These are phyloP conservation scores for Talaromyces sp. DNA, from an alignment of 2,329 filamentous ascomycete species.

Conservation along the genomic window DNA sequence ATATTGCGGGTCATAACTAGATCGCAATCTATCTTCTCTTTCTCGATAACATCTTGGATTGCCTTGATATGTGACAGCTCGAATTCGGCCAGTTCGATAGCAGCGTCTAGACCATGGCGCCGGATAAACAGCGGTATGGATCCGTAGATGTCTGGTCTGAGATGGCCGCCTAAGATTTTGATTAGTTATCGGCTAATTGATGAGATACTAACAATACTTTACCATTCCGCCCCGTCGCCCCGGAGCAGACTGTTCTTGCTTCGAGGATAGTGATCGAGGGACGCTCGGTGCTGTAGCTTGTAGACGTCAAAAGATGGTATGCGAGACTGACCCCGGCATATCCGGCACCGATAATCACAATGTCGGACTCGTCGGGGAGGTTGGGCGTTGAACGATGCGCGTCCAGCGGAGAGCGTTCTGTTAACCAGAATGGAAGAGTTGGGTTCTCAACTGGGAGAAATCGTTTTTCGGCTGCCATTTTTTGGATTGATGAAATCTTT, in stretches of 20 bases:
- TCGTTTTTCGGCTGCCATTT: neutral
- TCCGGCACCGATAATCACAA: constrained; percentile 47
- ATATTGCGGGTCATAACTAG: constrained; percentile 39
- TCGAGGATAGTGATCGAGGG: constrained; percentile 14
- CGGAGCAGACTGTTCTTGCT: constrained; percentile 24
- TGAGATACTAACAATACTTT: neutral
- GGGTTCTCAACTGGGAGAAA: constrained; percentile 9
- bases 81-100: constrained; percentile 37
- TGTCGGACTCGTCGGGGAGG: constrained; percentile 39
- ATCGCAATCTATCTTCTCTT: constrained; percentile 44
- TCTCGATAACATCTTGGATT: constrained; percentile 36
- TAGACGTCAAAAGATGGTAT: constrained; percentile 35
- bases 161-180: constrained; percentile 30
- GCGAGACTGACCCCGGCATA: constrained; percentile 43
- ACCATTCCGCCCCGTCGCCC: constrained; percentile 44
- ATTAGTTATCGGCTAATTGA: neutral
- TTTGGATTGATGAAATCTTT: neutral
- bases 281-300: neutral
- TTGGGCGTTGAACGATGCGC: constrained; percentile 35
- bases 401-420: constrained; percentile 34
- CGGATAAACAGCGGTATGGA: constrained; percentile 34
- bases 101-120: constrained; percentile 34
- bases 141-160: constrained; percentile 41
- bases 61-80: constrained; percentile 40
- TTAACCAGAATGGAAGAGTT: constrained; percentile 38